Base-by-base conservation (phyloP, 495 filamentous ascomycete species). In the Clavariopsis aquatica region DNA sequence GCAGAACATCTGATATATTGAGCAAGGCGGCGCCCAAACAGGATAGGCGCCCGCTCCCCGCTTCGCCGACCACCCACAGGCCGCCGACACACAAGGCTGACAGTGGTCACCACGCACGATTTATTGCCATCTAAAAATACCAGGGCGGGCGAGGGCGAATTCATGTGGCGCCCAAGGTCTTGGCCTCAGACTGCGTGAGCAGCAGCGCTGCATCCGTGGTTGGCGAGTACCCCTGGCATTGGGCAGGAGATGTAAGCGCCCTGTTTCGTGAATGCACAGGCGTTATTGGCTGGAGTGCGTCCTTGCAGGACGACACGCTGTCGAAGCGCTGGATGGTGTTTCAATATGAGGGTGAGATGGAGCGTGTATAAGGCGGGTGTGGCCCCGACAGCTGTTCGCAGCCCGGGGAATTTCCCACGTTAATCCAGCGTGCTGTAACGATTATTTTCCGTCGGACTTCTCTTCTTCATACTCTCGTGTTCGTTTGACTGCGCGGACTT, bases 321-420 rank as follows among this genome's bases (percentile, higher is more conserved):
- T 54, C 29, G 63, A 66, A 66, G 63, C 63, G 63, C 63, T 66
- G 63, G 19, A 10, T 17, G 9, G 46, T 67, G 64, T 67, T 67
- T 67, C 64, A 67, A 61, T 62, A 47, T 55, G 63, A 66, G 56
- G 63, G 63, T 66, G 63, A 60, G 62, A 56, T 57, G 15, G 27
- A 5, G 10, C 46, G 45, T 15, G 53, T 65, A 60, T 65, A 65
- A 65, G 62, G 54, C 45, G 60, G 22, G 49, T 10, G 29, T 20
- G 51, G n/a, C n/a, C 49, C 29, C 22, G 31, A 7, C n/a, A 12
- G 29, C 34, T 17, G 31, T 28, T 24, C 19, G 52, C 19, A 38
- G 49, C 15, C 28, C 52, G 20, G 52, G 31, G 28, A 22, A 34
- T 28, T 22, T 29, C 20, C 24, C 28, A 17, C 47, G 47, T 20